phyloP scores from a whole-genome alignment of 1,284 basidiomycete species.

The Cryptococcus deneoformans region DNA sequence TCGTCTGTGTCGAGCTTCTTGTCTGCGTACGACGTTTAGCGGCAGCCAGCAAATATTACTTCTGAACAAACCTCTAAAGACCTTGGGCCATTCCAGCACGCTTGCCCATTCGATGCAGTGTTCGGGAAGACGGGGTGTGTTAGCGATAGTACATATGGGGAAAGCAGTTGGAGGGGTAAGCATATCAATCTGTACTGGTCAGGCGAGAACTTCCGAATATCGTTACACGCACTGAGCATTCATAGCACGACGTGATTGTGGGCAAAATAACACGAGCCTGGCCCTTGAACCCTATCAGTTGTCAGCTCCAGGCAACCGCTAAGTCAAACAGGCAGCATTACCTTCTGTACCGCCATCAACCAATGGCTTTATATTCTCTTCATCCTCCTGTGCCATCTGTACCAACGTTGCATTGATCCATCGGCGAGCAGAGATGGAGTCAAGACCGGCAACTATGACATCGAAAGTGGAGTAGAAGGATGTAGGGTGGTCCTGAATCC shows the following conservation, averaged over 20 bases:
- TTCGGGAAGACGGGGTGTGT: conserved; percentile 95
- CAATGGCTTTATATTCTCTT: conserved; percentile 93
- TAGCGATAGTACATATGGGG: conserved; percentile 99
- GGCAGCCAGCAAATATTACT: background rate
- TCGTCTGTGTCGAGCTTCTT: conserved; percentile 95
- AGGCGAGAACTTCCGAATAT: background rate
- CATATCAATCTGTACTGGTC: conserved; percentile 69
- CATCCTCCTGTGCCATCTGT: conserved; percentile 82
- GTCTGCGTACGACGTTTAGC: conserved; percentile 56
- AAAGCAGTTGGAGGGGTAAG: conserved; percentile 95
- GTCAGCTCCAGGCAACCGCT: background rate
- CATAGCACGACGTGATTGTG: conserved; percentile 94
- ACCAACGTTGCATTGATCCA: conserved; percentile 99
- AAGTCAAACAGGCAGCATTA: conserved; percentile 31
- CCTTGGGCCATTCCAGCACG: conserved; percentile 96
- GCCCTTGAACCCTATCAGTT: conserved; percentile 83
- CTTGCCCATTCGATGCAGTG: conserved; percentile 99
- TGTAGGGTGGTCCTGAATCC: conserved; percentile 97
- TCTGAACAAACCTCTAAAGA: conserved; percentile 67
- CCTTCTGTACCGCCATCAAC: conserved; percentile 99
- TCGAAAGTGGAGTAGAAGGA: conserved; percentile 98
- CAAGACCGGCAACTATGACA: conserved; percentile 95
- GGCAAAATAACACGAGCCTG: conserved; percentile 97
- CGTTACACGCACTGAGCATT: conserved; percentile 64
- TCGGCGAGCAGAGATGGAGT: conserved; percentile 91